Evolutionary conservation across 2,329 filamentous ascomycete genomes (phyloP), one percentile per base, ranked within the genome.

Genomic region (Monilinia vaccinii-corymbosi): DNA sequence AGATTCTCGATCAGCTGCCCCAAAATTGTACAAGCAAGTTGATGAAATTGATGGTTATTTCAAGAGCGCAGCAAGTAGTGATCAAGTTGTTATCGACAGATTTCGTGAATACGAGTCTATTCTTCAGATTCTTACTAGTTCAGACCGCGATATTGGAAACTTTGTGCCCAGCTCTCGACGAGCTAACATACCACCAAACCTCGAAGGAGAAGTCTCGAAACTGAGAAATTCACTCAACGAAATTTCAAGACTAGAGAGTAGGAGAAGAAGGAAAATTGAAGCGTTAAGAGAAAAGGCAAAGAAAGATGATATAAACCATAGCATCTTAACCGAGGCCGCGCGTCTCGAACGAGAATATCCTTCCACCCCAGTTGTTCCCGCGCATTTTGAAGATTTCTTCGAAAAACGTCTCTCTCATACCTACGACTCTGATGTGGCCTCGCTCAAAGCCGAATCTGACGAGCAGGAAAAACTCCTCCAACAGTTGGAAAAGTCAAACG

Each of bases 381-480:
- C 89, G 3, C 91, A 97, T 68, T 97, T 99, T 69, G 94, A 99
- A 69, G 83, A 85, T 57, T 87, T 97, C 50, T 97, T 97, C 65
- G 90, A 96, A 68, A 81, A 85, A 65, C 84, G 91, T 1, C 81
- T 99, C 2, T 84, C 87, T 57, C 42, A 44, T 10, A 79, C 87
- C 50, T 99, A 97, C 72, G 89, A 96, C 64, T 75, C 82, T 0
- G 93, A 97, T 66, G 76, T 88, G 18, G 84, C 86, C 31, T 81
- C 85, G 61, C 77, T 96, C 0, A 78, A 81, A 2, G 83, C 86
- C 56, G 93, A 97, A 69, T 79, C 79, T 2, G 78, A 80, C 34
- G 91, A 96, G 58, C 94, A 97, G 73, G 83, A 89, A 4, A 82
- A 84, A 50, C 77, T 94, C 0, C 74, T 88, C 2, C 75, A 79